A percentile compares a stretch with the other conserved stretches of the same genome.
These are phyloP conservation scores for Pseudopithomyces maydicus DNA, from an alignment of 2,329 filamentous ascomycete species.

Conservation along the genomic window DNA sequence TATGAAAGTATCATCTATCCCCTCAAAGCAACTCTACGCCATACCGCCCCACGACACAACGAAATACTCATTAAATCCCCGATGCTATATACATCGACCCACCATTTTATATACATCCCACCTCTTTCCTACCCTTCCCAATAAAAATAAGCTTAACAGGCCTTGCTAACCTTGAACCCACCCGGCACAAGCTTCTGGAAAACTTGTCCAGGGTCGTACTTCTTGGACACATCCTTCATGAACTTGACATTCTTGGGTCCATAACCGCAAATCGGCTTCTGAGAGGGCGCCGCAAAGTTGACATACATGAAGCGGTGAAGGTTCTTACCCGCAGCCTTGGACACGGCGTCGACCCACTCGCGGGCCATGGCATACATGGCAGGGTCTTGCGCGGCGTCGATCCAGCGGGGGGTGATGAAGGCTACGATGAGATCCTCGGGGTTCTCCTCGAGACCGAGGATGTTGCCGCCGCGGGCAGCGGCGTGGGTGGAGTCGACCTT, in stretches of 20 bases:
- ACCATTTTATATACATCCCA: too few species aligned
- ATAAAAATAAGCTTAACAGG: not conserved
- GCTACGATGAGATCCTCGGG: constrained; percentile 11
- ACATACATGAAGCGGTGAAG: constrained; percentile 17
- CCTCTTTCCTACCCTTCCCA: too few species aligned
- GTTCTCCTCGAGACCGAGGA: constrained; percentile 11
- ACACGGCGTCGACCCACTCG: not conserved
- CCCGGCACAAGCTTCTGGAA: constrained; percentile 18
- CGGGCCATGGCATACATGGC: not conserved
- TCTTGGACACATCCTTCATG: not conserved
- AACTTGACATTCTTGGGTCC: not conserved
- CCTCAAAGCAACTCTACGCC: too few species aligned
- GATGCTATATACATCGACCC: too few species aligned
- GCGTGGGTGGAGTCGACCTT: constrained; percentile 6
- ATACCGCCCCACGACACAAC: too few species aligned
- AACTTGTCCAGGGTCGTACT: constrained; percentile 7
- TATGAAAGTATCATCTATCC: too few species aligned
- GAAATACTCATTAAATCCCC: too few species aligned
- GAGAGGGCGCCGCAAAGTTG: constrained; percentile 25
- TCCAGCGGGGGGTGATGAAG: constrained; percentile 3
- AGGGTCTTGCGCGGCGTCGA: not conserved
- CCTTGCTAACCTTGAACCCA: constrained; percentile 16
- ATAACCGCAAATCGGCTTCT: constrained; percentile 13
- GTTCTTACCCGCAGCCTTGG: not conserved
- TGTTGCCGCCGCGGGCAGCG: constrained; percentile 9